phyloP scores from a whole-genome alignment of 78 protist genomes.

The Planoprotostelium fungivorum region DNA sequence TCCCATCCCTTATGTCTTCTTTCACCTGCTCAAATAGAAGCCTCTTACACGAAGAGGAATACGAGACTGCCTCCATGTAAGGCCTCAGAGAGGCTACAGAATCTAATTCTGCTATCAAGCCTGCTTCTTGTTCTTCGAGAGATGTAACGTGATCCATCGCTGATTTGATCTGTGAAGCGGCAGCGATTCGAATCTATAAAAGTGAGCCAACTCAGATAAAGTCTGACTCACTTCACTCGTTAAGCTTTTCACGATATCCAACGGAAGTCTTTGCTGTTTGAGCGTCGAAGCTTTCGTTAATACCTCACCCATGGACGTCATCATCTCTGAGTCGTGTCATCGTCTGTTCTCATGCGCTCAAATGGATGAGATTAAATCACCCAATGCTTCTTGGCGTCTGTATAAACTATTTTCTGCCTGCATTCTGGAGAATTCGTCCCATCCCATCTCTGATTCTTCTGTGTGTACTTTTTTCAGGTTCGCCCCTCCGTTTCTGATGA shows the following conservation, averaged over 20 bases:
- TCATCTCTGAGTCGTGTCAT: background rate
- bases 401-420: background rate
- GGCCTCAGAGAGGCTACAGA: background rate
- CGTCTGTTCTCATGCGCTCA: background rate
- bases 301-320: background rate
- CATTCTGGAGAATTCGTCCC: background rate
- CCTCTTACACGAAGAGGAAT: background rate
- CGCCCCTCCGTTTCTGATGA: background rate
- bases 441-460: background rate
- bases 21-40: background rate
- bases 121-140: background rate
- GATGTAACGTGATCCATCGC: background rate
- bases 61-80: background rate
- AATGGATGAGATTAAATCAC: background rate
- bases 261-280: background rate
- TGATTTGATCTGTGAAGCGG: background rate
- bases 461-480: background rate
- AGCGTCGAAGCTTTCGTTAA: background rate
- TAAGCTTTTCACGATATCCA: background rate
- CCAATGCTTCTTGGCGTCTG: background rate
- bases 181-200: background rate
- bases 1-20: background rate
- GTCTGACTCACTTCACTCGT: background rate
- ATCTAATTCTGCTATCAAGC: background rate
- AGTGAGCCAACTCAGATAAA: background rate